Conservation (phyloP, 2,329 filamentous ascomycete species). For the Hypoxylon sp. region DNA sequence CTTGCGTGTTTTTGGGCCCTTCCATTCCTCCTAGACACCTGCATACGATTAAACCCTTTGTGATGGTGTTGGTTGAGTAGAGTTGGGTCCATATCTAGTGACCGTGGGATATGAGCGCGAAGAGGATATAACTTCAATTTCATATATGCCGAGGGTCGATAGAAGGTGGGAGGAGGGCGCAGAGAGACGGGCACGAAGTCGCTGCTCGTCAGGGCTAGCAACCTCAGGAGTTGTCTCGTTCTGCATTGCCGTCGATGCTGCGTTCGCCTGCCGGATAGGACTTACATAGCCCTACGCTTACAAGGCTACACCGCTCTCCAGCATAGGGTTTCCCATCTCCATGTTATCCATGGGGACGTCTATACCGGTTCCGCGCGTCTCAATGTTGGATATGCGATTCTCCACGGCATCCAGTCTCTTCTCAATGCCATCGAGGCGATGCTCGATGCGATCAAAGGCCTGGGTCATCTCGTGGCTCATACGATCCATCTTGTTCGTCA, state of each 20-base stretch:
- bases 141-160: background rate
- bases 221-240: background rate
- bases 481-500: conserved; percentile 68
- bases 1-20: conserved; percentile 2
- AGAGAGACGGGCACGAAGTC: no score
- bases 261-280: no score
- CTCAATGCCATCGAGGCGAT: conserved; percentile 60
- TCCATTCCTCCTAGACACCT: no score
- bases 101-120: no score
- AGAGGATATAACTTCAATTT: background rate
- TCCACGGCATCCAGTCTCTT: conserved; percentile 66
- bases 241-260: background rate
- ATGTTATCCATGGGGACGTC: conserved; percentile 52
- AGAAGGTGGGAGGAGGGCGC: no score
- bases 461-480: conserved; percentile 64
- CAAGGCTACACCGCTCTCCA: conserved; percentile 49
- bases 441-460: conserved; percentile 60
- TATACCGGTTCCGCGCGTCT: conserved; percentile 49
- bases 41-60: no score
- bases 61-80: no score
- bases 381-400: conserved; percentile 48
- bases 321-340: conserved; percentile 48
- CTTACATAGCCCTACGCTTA: no score
- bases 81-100: no score
- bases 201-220: no score